Base-by-base conservation (phyloP, 495 filamentous ascomycete genomes). In the Talaromyces adpressus region DNA sequence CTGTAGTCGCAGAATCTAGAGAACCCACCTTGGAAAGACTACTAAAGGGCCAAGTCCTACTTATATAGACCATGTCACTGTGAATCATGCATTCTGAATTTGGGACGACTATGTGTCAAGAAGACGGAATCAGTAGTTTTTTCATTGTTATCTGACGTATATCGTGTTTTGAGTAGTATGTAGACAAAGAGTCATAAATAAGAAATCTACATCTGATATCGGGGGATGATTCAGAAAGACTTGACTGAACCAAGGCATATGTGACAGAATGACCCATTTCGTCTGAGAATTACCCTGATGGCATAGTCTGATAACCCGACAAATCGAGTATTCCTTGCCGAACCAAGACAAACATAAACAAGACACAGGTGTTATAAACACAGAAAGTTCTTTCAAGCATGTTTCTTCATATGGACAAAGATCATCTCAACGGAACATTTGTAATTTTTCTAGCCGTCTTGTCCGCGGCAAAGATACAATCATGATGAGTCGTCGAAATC, bases 401-500 rank as follows among this genome's bases (percentile, higher is more conserved):
- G 14, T 16, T 41, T 5, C 45, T 20, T 49, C n/a, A 49, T 49
- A 49, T 20, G 4, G 52, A 47, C 25, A 18, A 27, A 51, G 20
- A 49, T 41, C 41, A 62, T 53, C 60, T 51, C 60, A 62, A 53
- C 2, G 60, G 60, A n/a, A 62, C 25, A 36, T 32, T 62, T 27
- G 41, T 51, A 16, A 62, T 20, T 23, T 53, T 62, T 36, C n/a
- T 39, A 11, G 9, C 14, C n/a, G 5, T 20, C 5, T 25, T 29
- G 25, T 53, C 47, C 6, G 25, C 45, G 12, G 11, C 58, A 39
- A 62, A 62, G 11, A 62, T 53, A 53, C 34, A 29, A 6, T 51
- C 60, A 36, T 62, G 60, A 62, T 53, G 60, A 39, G 51, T 20
- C n/a, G 54, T 47, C 14, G 62, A 64, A 7, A 74, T 52, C 3